Conservation (phyloP, 2,329 filamentous ascomycete species). For the Penicillium olsonii region DNA sequence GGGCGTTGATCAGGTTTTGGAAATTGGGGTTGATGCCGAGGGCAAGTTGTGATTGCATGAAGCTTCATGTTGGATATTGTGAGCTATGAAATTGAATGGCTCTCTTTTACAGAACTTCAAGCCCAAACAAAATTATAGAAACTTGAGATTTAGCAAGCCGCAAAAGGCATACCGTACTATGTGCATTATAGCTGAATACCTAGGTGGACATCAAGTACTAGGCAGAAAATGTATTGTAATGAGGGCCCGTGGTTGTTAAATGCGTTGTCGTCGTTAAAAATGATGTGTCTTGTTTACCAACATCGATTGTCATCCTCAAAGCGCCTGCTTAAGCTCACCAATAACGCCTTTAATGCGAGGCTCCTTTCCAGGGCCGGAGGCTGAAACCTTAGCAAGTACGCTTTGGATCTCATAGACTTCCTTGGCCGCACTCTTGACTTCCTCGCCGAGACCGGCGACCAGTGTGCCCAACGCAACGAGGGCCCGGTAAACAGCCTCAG, state of each 20-base stretch:
- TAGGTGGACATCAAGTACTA: background rate
- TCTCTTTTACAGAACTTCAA: background rate
- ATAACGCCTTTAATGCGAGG: constrained; percentile 62
- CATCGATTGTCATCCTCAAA: constrained; percentile 28
- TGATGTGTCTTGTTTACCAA: constrained; percentile 13
- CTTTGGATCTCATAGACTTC: constrained; percentile 57
- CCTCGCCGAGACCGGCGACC: constrained; percentile 58
- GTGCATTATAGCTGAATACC: background rate
- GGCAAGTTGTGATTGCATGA: constrained; percentile 32
- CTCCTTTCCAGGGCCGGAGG: constrained; percentile 55
- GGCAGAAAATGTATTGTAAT: background rate
- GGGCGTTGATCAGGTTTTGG: constrained; percentile 86
- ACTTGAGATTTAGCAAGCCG: background rate
- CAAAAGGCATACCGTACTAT: background rate
- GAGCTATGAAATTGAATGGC: background rate
- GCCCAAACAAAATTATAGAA: background rate
- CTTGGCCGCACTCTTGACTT: constrained; percentile 60
- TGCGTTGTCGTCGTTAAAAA: constrained; percentile 19
- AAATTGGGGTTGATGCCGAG: constrained; percentile 56
- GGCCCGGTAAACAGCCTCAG: constrained; percentile 79
- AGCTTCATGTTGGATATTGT: background rate
- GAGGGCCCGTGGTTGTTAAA: constrained; percentile 4
- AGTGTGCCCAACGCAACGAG: constrained; percentile 83
- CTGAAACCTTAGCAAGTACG: constrained; percentile 51
- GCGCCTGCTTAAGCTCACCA: constrained; percentile 56